Conservation (phyloP, 2,329 filamentous ascomycete genomes). For the Trichothecium sympodiale region DNA sequence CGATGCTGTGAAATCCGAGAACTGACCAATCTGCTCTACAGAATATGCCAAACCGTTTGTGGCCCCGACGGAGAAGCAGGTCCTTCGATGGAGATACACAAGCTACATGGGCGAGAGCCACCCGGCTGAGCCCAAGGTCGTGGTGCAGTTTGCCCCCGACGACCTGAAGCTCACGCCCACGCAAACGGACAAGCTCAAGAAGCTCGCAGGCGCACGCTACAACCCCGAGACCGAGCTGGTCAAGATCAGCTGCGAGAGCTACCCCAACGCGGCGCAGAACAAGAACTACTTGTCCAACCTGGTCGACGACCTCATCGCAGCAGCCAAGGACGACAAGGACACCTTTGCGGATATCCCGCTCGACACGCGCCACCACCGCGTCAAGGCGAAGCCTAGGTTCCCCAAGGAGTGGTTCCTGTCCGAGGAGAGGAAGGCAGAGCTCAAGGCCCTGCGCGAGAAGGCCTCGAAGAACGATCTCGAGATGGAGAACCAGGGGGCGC, state of each 20-base stretch:
- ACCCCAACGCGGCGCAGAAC: conserved; percentile 84
- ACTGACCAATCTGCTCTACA: conserved; percentile 23
- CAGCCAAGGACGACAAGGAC: conserved; percentile 69
- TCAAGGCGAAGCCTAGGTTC: conserved; percentile 58
- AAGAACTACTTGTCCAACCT: conserved; percentile 85
- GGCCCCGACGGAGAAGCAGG: conserved; percentile 53
- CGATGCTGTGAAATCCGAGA: neutral
- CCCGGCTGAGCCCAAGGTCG: conserved; percentile 85
- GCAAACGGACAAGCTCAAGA: conserved; percentile 73
- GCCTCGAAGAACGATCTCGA: conserved; percentile 41
- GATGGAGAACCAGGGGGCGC: conserved; percentile 37
- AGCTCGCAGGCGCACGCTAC: conserved; percentile 76
- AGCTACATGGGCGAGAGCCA: conserved; percentile 92
- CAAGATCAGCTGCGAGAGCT: conserved; percentile 86
- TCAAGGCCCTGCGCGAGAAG: conserved; percentile 49
- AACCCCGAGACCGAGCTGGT: conserved; percentile 73
- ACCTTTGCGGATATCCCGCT: conserved; percentile 83
- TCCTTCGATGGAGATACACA: conserved; percentile 91
- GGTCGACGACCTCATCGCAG: conserved; percentile 59
- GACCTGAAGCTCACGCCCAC: conserved; percentile 59
- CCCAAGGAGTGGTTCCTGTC: conserved; percentile 78
- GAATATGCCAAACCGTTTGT: conserved; percentile 75
- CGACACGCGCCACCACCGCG: conserved; percentile 75
- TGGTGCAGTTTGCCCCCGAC: conserved; percentile 71
- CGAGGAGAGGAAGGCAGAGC: conserved; percentile 49